Evolutionary conservation across 1,139 yeast genomes (phyloP).

Genomic region (Pneumocystis murina): DNA sequence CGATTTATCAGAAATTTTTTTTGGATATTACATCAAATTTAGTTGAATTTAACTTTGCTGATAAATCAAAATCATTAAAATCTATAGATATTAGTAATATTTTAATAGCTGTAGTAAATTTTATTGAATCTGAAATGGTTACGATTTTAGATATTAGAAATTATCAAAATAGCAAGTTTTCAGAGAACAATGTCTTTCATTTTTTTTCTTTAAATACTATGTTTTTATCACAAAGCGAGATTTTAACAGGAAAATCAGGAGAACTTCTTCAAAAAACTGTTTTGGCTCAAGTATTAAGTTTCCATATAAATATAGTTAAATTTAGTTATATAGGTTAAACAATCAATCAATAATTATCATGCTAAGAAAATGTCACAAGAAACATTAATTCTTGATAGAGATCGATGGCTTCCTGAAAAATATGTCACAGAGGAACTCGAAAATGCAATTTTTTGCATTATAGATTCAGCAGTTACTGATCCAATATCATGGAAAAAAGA

Average conservation of each 20-base stretch:
- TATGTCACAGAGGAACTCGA: constrained; percentile 39
- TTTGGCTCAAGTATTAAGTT: background rate
- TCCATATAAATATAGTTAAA: constrained; percentile 23
- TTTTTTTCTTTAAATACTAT: constrained; percentile 53
- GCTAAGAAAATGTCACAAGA: constrained; percentile 34
- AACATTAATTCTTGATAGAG: constrained; percentile 43
- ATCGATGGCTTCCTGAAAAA: constrained; percentile 45
- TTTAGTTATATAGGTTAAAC: constrained; percentile 49
- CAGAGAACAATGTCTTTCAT: constrained; percentile 39
- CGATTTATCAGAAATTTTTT: constrained; percentile 63
- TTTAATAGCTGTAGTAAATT: constrained; percentile 50
- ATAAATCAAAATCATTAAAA: background rate
- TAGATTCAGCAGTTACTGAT: background rate
- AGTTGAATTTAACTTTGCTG: constrained; percentile 10
- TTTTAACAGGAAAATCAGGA: constrained; percentile 58
- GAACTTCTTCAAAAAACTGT: constrained; percentile 38
- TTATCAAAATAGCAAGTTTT: constrained; percentile 46
- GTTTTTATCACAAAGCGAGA: constrained; percentile 72
- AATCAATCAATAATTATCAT: constrained; percentile 46
- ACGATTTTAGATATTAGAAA: constrained; percentile 66
- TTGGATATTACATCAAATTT: constrained; percentile 57
- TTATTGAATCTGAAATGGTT: constrained; percentile 62
- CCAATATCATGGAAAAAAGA: background rate
- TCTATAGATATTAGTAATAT: constrained; percentile 24
- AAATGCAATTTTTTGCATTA: background rate